phyloP scores from a whole-genome alignment of 768 basidiomycete species.

The Mycena latifolia region DNA sequence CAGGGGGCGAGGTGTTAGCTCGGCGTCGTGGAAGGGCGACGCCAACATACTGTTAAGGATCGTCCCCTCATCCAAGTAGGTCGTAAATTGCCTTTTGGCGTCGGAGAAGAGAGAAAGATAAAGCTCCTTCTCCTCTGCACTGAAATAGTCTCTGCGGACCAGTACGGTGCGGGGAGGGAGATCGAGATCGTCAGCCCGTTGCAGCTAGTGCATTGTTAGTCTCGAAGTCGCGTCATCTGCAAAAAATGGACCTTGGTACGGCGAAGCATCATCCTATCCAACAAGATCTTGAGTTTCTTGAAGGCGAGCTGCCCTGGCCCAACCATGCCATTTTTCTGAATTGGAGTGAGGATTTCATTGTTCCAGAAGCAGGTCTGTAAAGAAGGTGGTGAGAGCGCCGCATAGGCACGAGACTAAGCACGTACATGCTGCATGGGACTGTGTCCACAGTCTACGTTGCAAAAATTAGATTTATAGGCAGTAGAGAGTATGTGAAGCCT shows the following conservation, averaged over 20 bases:
- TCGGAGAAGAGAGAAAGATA: slow-evolving; percentile 93
- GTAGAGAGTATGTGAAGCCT: slow-evolving; percentile 34
- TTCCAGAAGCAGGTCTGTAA: slow-evolving; percentile 95
- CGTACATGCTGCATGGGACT: slow-evolving; percentile 86
- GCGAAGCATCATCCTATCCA: slow-evolving; percentile 97
- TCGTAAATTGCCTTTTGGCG: slow-evolving; percentile 92
- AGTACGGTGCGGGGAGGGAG: slow-evolving; percentile 93
- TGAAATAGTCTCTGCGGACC: slow-evolving; percentile 92
- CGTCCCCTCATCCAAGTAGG: slow-evolving; percentile 92
- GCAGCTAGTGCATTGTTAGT: slow-evolving; percentile 64
- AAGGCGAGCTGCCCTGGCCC: slow-evolving; percentile 88
- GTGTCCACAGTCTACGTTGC: slow-evolving; percentile 77
- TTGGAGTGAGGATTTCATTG: slow-evolving; percentile 95
- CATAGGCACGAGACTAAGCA: slow-evolving; percentile 32
- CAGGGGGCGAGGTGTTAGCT: slow-evolving; percentile 20
- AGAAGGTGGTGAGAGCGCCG: slow-evolving; percentile 21
- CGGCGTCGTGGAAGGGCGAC: slow-evolving; percentile 2
- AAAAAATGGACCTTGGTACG: slow-evolving; percentile 74
- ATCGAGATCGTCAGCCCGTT: slow-evolving; percentile 96
- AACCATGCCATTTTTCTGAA: slow-evolving; percentile 89
- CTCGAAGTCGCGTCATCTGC: not conserved
- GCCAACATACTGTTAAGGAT: slow-evolving; percentile 85
- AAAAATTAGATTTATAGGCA: slow-evolving; percentile 6
- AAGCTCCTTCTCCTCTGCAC: slow-evolving; percentile 96
- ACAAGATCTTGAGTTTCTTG: slow-evolving; percentile 89